Percentiles rank a stretch among this genome's conserved stretches.
These are phyloP conservation scores for Myxozyma nipponensis DNA, from an alignment of 805 yeast genomes.

Conservation along the genomic window DNA sequence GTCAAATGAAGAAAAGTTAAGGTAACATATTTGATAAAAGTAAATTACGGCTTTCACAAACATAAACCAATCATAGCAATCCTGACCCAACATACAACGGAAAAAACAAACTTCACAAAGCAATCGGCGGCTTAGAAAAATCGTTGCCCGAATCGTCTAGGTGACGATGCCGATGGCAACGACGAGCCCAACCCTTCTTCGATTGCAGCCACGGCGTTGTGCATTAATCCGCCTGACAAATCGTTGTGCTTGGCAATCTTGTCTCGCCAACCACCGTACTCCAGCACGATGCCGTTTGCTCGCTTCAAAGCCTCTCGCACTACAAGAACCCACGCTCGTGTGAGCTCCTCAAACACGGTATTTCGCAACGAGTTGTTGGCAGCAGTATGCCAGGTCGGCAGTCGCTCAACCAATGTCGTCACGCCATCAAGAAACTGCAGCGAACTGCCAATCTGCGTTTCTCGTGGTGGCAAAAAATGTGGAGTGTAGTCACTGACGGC, in stretches of 20 bases:
- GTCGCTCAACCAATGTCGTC: slow-evolving; percentile 53
- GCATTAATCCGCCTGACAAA: slow-evolving; percentile 43
- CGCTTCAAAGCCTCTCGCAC: slow-evolving; percentile 40
- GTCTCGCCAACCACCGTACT: slow-evolving; percentile 41
- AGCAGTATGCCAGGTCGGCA: slow-evolving; percentile 61
- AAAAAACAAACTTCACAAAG: no score
- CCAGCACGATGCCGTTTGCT: slow-evolving; percentile 41
- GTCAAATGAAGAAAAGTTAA: no score
- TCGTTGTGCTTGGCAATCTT: slow-evolving; percentile 48
- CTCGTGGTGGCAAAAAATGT: slow-evolving; percentile 69
- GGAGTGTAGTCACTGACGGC: slow-evolving; percentile 72
- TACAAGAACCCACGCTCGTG: slow-evolving; percentile 54
- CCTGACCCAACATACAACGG: no score
- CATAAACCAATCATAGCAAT: no score
- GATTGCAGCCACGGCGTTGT: slow-evolving; percentile 41
- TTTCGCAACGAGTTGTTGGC: slow-evolving; percentile 43
- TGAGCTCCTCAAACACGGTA: slow-evolving; percentile 59
- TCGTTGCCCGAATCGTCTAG: slow-evolving; percentile 5
- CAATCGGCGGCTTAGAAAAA: slow-evolving; percentile 4
- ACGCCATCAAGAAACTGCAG: slow-evolving; percentile 62
- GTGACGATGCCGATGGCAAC: background rate
- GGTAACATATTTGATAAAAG: no score
- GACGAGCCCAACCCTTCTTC: slow-evolving; percentile 18
- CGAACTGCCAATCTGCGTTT: slow-evolving; percentile 50
- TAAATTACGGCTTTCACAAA: no score